Base-by-base conservation (phyloP, 352 stramenopile genomes). In the Phytophthora vignae region DNA sequence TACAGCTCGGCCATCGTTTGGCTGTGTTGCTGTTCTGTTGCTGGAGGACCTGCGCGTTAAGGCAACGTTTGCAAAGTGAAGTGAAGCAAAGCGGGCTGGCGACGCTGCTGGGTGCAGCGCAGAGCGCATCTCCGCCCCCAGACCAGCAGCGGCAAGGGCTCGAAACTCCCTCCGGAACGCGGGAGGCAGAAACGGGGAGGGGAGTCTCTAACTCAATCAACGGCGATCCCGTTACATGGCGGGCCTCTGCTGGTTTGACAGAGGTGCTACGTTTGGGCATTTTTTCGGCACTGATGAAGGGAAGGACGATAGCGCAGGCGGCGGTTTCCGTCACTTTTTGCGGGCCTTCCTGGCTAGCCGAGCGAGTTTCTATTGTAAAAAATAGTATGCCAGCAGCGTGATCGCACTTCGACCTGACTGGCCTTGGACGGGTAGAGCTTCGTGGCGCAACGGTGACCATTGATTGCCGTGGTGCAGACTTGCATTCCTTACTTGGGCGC, bases 61-160 rank as follows among this genome's bases (percentile, higher is more conserved):
- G 33, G 31, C 49, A 22, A 22, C 52, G 4, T 68, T 73, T 69
- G 66, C 58, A 64, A 69, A 76, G 52, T 76, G 68, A 71, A 71
- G 55, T 54, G 48, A 10, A 48, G n/a, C n/a, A n/a, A n/a, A n/a
- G n/a, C n/a, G n/a, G n/a, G 27, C 31, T 15, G n/a, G 19, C 9
- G 9, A 10, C 33, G 10, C 9, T 40, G 33, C 22, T 25, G 22
- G 33, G 33, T 40, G 33, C 2, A 25, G 22, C 22, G 22, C 33
- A 40, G 12, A 4, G 27, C 27, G 3, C 27, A 31, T 31, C 27
- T 31, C 27, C 33, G 33, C 33, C 33, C 9, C 33, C 33, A 40
- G 33, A 14, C 9, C 12, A 40, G 33, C 27, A 31, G 27, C 27
- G 38, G 12, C 55, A 62, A 68, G 61, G 36, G 33, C 4, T 19